A percentile compares a stretch with the other conserved stretches of the same genome.
phyloP scores from a whole-genome alignment of 176 grass and related monocot genomes.

The Aegilops speltoides region DNA sequence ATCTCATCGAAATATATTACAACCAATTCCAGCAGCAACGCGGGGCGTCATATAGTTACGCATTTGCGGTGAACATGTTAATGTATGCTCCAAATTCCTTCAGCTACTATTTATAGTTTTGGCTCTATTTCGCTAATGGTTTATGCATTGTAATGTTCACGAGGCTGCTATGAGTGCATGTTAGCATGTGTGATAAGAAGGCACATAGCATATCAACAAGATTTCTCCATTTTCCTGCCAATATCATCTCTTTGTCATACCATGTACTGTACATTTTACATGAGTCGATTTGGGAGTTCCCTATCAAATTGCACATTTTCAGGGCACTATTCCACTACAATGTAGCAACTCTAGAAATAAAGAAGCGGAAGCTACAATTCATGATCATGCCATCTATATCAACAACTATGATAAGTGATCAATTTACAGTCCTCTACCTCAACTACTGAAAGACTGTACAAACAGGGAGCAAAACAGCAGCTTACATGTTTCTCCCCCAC shows the following conservation, averaged over 20 bases:
- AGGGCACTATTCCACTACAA: neutral
- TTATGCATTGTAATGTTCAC: neutral
- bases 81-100: neutral
- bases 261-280: neutral
- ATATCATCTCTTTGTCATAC: neutral
- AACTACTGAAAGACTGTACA: neutral
- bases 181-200: neutral
- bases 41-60: neutral
- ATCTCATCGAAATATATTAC: neutral
- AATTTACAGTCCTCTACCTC: conserved; percentile 20
- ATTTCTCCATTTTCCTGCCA: neutral
- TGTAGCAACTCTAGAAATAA: neutral
- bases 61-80: neutral
- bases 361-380: neutral
- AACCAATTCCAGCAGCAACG: neutral
- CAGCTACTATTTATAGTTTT: conserved; percentile 8
- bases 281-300: conserved; percentile 2
- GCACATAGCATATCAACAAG: neutral
- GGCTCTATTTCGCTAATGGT: neutral
- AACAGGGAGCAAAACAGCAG: conserved; percentile 32
- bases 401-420: neutral
- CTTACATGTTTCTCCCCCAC: conserved; percentile 98
- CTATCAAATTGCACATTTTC: neutral
- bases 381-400: neutral
- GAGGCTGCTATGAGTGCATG: neutral